Evolutionary conservation across 805 yeast species (phyloP).

Genomic region (Candida boidinii): DNA sequence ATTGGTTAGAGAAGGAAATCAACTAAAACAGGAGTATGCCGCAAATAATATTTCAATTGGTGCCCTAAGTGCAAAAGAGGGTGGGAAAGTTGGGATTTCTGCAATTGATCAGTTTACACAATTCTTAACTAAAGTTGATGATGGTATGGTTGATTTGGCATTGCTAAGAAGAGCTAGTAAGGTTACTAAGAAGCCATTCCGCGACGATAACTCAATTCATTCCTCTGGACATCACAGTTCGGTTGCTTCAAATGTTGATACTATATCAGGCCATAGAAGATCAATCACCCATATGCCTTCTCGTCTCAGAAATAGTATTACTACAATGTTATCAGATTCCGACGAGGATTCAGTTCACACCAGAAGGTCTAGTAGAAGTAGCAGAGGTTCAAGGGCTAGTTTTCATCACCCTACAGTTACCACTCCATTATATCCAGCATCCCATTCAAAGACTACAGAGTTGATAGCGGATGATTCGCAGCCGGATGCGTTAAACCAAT

Average conservation of each 20-base stretch:
- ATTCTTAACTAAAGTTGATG: conserved; percentile 52
- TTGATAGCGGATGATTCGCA: not conserved
- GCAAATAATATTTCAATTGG: conserved; percentile 4
- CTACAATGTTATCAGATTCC: conserved; percentile 1
- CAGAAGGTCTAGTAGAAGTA: conserved; percentile 3
- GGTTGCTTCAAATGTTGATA: not conserved
- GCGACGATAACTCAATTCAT: not conserved
- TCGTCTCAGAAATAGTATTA: conserved; percentile 4
- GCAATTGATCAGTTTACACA: conserved; percentile 42
- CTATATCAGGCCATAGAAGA: not conserved
- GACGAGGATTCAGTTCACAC: not conserved
- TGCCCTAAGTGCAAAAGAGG: conserved; percentile 4
- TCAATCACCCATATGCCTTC: conserved; percentile 2
- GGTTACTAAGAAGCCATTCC: conserved; percentile 9
- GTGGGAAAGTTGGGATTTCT: conserved; percentile 11
- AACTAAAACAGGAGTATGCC: conserved; percentile 16
- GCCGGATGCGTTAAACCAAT: too few relatives aligned
- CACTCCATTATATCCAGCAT: not conserved
- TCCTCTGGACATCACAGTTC: conserved; percentile 1
- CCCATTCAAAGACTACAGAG: too few relatives aligned
- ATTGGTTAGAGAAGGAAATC: conserved; percentile 31
- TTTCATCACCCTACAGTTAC: not conserved
- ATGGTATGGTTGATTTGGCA: conserved; percentile 52
- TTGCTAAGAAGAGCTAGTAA: conserved; percentile 40
- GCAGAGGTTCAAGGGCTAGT: conserved; percentile 2